Evolutionary conservation across 495 filamentous ascomycete genomes (phyloP).

Genomic region (Tuber brumale): DNA sequence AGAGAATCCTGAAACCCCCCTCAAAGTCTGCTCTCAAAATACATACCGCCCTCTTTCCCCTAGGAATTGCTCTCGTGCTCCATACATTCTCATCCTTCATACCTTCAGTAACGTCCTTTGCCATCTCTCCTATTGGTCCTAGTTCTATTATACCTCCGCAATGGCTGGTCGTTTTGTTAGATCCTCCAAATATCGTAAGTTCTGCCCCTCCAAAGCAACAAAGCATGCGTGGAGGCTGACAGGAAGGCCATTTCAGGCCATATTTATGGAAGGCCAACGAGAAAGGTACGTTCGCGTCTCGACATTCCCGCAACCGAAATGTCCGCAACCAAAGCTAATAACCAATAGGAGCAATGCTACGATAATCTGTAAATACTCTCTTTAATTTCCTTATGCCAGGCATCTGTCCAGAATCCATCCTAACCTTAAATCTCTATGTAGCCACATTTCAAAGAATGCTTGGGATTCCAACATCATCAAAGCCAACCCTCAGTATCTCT

Average conservation of each 20-base stretch:
- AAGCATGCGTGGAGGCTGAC: constrained; percentile 35
- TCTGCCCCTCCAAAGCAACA: constrained; percentile 41
- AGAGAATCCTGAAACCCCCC: constrained; percentile 31
- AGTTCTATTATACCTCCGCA: constrained; percentile 25
- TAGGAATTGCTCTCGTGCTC: constrained; percentile 1
- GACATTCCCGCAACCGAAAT: background rate
- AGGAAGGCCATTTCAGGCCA: constrained; percentile 59
- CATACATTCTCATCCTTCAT: constrained; percentile 1
- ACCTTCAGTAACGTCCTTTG: constrained; percentile 18
- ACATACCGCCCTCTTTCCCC: constrained; percentile 10
- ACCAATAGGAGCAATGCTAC: constrained; percentile 73
- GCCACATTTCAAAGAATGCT: constrained; percentile 82
- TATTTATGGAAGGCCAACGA: constrained; percentile 89
- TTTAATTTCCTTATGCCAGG: background rate
- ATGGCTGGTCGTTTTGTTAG: constrained; percentile 98
- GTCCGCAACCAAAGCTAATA: constrained; percentile 9
- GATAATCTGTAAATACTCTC: constrained; percentile 65
- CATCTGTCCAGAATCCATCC: background rate
- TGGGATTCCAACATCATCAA: constrained; percentile 99
- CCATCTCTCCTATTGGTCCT: constrained; percentile 11
- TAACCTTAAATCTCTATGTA: constrained; percentile 8
- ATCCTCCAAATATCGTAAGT: constrained; percentile 96
- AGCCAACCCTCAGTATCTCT: constrained; percentile 90
- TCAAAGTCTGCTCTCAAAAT: constrained; percentile 7
- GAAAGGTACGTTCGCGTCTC: constrained; percentile 59